A percentile compares a stretch with the other conserved stretches of the same genome.
phyloP scores from a whole-genome alignment of 768 basidiomycete species.

The Pleurotus giganteus region DNA sequence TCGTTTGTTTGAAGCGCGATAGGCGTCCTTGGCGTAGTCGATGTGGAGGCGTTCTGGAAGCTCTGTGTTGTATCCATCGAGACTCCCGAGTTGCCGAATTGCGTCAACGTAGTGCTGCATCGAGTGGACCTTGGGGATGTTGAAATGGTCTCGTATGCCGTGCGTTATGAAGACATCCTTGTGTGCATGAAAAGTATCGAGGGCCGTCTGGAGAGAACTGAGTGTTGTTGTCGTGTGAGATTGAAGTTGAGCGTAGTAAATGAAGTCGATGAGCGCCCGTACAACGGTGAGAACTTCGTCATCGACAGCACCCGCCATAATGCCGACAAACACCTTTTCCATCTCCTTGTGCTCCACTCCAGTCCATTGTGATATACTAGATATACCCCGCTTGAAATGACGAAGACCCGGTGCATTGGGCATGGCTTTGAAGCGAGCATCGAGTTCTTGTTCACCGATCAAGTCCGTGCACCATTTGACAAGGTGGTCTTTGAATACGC shows the following conservation, averaged over 20 bases:
- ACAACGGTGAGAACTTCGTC: slow-evolving; percentile 13
- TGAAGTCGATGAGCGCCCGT: slow-evolving; percentile 29
- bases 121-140: slow-evolving; percentile 33
- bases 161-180: slow-evolving; percentile 23
- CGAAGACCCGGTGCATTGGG: slow-evolving; percentile 18
- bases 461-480: slow-evolving; percentile 29
- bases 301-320: slow-evolving; percentile 20
- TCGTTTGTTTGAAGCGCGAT: slow-evolving; percentile 19
- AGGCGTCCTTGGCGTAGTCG: slow-evolving; percentile 32
- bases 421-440: slow-evolving; percentile 29
- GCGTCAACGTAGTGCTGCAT: slow-evolving; percentile 25
- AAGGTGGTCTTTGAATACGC: slow-evolving; percentile 43
- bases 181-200: slow-evolving; percentile 22
- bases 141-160: slow-evolving; percentile 25
- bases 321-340: slow-evolving; percentile 24
- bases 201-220: slow-evolving; percentile 15
- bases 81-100: slow-evolving; percentile 23
- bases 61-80: slow-evolving; percentile 28
- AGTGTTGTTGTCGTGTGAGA: slow-evolving; percentile 22
- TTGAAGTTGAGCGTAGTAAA: slow-evolving; percentile 21
- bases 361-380: slow-evolving; percentile 33
- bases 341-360: slow-evolving; percentile 32
- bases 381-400: slow-evolving; percentile 30
- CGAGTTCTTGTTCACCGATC: slow-evolving; percentile 25
- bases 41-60: slow-evolving; percentile 34